phyloP scores from a whole-genome alignment of 805 yeast genomes.

The Candida germanica region DNA sequence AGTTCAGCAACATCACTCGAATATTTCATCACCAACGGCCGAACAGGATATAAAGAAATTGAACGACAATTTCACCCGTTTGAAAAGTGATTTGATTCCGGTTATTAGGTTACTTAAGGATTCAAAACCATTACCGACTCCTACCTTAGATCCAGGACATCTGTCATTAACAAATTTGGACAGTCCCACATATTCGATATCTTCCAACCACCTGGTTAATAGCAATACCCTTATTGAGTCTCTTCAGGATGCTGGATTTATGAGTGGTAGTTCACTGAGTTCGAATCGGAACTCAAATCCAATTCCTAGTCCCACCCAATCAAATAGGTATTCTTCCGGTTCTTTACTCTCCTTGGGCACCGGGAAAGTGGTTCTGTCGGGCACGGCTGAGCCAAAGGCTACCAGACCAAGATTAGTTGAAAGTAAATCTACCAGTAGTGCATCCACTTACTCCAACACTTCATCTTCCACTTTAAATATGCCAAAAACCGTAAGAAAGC shows the following conservation, averaged over 20 bases:
- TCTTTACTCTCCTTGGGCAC: constrained; percentile 40
- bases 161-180: constrained; percentile 15
- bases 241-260: constrained; percentile 10
- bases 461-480: constrained; percentile 5
- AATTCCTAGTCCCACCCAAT: constrained; percentile 24
- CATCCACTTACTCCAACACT: constrained; percentile 22
- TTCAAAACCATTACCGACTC: constrained; percentile 65
- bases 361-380: constrained; percentile 30
- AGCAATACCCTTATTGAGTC: constrained; percentile 11
- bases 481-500: constrained; percentile 11
- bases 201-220: constrained; percentile 14
- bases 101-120: constrained; percentile 61
- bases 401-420: constrained; percentile 23
- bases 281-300: constrained; percentile 14
- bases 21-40: constrained; percentile 12
- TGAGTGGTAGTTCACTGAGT: constrained; percentile 4
- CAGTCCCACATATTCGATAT: constrained; percentile 30
- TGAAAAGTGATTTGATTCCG: constrained; percentile 65
- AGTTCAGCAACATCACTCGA: constrained; percentile 16
- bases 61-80: constrained; percentile 50
- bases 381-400: constrained; percentile 3
- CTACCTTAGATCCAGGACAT: constrained; percentile 45
- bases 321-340: constrained; percentile 37
- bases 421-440: constrained; percentile 19
- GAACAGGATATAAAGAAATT: constrained; percentile 38